Conservation (phyloP, 768 basidiomycete species). For the Pulveroboletus frians region DNA sequence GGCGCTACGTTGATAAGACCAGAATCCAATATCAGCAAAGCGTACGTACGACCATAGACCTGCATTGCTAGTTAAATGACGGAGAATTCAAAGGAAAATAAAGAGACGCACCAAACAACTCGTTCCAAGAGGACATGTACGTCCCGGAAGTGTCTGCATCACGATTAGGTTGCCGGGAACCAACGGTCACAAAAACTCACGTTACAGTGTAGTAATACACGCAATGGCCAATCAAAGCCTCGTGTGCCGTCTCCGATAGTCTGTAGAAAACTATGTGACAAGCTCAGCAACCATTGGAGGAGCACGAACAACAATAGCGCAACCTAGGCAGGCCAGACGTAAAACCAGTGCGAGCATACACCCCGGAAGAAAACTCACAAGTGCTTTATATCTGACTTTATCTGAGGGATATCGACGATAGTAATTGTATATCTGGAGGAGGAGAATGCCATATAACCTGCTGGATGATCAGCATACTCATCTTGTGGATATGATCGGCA, state of each 20-base stretch:
- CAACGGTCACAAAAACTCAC: constrained; percentile 31
- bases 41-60: constrained; percentile 45
- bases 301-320: constrained; percentile 29
- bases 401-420: constrained; percentile 53
- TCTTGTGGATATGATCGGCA: not conserved
- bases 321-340: constrained; percentile 22
- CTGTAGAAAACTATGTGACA: constrained; percentile 25
- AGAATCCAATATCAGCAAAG: constrained; percentile 5
- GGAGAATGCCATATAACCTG: constrained; percentile 48
- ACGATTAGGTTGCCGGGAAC: constrained; percentile 2
- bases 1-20: not conserved
- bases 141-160: constrained; percentile 38
- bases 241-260: constrained; percentile 43
- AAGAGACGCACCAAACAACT: constrained; percentile 40
- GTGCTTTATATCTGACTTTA: constrained; percentile 42
- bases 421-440: constrained; percentile 52
- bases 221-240: constrained; percentile 46
- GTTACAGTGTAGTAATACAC: constrained; percentile 52
- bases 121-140: constrained; percentile 33
- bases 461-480: constrained; percentile 22
- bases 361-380: constrained; percentile 36
- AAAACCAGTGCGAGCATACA: not conserved
- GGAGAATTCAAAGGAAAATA: not conserved
- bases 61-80: constrained; percentile 24
- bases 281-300: not conserved